A percentile compares a stretch with the other conserved stretches of the same genome.
These are phyloP conservation scores for Coniochaeta prunicola DNA, from an alignment of 2,329 filamentous ascomycete genomes.

Conservation along the genomic window DNA sequence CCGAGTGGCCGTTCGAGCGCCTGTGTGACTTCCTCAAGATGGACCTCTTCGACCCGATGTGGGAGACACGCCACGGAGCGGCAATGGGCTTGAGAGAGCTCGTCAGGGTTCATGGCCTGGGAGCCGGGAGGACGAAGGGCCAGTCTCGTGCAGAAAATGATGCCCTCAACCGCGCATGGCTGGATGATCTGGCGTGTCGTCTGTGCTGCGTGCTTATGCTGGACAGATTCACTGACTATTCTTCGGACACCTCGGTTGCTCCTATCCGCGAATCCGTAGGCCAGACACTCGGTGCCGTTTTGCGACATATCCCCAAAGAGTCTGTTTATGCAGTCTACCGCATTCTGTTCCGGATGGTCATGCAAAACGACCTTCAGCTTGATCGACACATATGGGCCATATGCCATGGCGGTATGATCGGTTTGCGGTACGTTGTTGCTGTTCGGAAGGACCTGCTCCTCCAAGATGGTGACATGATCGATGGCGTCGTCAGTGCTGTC, in stretches of 20 bases:
- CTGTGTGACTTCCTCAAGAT: constrained; percentile 91
- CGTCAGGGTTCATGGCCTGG: constrained; percentile 80
- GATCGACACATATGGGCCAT: constrained; percentile 82
- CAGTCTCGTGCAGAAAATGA: constrained; percentile 72
- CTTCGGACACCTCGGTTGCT: constrained; percentile 92
- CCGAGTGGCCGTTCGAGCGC: constrained; percentile 89
- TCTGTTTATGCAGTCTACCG: constrained; percentile 81
- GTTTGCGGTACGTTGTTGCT: constrained; percentile 87
- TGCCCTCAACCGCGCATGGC: constrained; percentile 71
- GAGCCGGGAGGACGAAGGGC: constrained; percentile 70
- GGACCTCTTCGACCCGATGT: constrained; percentile 86
- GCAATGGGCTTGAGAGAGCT: constrained; percentile 93
- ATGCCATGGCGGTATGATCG: constrained; percentile 97
- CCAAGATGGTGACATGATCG: constrained; percentile 76
- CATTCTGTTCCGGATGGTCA: constrained; percentile 81
- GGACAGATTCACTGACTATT: constrained; percentile 95
- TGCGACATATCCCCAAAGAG: constrained; percentile 72
- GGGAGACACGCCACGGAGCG: constrained; percentile 94
- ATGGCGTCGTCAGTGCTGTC: constrained; percentile 84
- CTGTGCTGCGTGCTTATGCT: constrained; percentile 95
- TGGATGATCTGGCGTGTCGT: constrained; percentile 91
- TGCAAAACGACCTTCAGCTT: constrained; percentile 74
- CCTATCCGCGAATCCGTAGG: constrained; percentile 94
- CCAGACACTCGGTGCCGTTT: constrained; percentile 81
- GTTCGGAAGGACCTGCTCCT: constrained; percentile 89